Evolutionary conservation across 805 yeast genomes (phyloP).

Genomic region (Limtongia smithiae): DNA sequence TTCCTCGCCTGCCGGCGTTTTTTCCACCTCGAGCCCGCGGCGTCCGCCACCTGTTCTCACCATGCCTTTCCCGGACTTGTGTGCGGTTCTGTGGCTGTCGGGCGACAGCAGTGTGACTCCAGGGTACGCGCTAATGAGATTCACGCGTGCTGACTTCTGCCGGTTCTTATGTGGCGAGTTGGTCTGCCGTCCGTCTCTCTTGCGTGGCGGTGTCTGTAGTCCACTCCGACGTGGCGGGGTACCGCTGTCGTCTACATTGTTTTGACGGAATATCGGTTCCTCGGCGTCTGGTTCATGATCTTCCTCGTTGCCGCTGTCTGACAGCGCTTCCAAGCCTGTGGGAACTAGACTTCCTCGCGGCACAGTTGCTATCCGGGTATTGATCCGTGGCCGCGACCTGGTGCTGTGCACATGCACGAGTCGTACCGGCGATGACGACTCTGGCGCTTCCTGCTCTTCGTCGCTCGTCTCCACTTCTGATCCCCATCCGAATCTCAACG

Average conservation of each 20-base stretch:
- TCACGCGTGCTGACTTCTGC: background rate
- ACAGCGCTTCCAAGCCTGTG: background rate
- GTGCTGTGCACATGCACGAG: background rate
- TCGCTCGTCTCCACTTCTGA: background rate
- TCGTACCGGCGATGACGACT: background rate
- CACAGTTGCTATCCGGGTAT: slow-evolving; percentile 1
- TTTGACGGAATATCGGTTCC: background rate
- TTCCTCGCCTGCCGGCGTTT: slow-evolving; percentile 5
- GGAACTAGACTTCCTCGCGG: slow-evolving; percentile 5
- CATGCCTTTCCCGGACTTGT: too few species aligned
- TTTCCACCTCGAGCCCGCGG: slow-evolving; percentile 1
- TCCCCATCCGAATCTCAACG: too few species aligned
- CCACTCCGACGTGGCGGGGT: too few species aligned
- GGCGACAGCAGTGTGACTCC: too few species aligned
- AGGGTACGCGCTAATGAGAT: slow-evolving; percentile 1
- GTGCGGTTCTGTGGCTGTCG: too few species aligned
- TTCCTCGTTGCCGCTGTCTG: slow-evolving; percentile 2
- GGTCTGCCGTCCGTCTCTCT: slow-evolving; percentile 1
- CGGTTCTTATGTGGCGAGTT: slow-evolving; percentile 16
- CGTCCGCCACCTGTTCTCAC: too few species aligned
- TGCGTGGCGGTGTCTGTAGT: background rate
- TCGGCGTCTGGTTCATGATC: background rate
- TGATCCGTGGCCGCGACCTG: slow-evolving; percentile 2
- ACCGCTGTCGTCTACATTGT: too few species aligned
- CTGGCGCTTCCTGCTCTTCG: background rate